A percentile compares a stretch with the other conserved stretches of the same genome.
phyloP scores from a whole-genome alignment of 169 alveolate species.

The Fabrea salina region DNA sequence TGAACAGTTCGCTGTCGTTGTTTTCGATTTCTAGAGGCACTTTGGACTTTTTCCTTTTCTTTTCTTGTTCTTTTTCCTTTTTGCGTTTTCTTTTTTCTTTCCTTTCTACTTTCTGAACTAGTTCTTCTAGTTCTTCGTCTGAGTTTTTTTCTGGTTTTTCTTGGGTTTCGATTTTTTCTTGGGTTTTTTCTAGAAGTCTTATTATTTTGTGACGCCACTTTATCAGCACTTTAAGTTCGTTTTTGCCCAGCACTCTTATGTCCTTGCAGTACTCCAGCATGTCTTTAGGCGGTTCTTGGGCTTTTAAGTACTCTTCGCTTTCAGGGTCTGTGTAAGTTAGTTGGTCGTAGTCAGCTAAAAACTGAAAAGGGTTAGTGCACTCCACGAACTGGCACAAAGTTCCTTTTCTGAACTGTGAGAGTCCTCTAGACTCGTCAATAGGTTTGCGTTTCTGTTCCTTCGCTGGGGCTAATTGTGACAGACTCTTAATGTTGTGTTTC shows the following conservation, averaged over 20 bases:
- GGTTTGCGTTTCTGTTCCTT: conserved; percentile 72
- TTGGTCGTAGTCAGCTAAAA: conserved; percentile 52
- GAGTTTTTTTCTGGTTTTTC: conserved; percentile 27
- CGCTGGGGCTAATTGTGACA: conserved; percentile 5
- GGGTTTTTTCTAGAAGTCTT: conserved; percentile 24
- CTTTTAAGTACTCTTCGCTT: conserved; percentile 43
- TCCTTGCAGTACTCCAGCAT: conserved; percentile 57
- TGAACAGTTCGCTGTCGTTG: conserved; percentile 20
- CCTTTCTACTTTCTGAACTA: neutral
- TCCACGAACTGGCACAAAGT: conserved; percentile 70
- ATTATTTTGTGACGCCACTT: conserved; percentile 70
- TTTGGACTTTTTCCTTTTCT: neutral
- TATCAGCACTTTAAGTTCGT: conserved; percentile 66
- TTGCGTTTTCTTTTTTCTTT: conserved; percentile 37
- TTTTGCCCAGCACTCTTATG: conserved; percentile 74
- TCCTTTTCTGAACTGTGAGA: conserved; percentile 52
- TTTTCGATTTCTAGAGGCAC: neutral
- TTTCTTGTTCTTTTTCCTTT: conserved; percentile 20
- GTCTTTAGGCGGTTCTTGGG: conserved; percentile 45
- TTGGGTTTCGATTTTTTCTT: conserved; percentile 39
- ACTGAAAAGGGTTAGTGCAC: conserved; percentile 72
- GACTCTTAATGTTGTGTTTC: neutral
- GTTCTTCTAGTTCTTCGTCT: conserved; percentile 26
- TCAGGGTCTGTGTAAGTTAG: conserved; percentile 38
- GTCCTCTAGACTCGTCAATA: conserved; percentile 57